A percentile compares a stretch with the other conserved stretches of the same genome.
These are phyloP conservation scores for Melampsora americana DNA, from an alignment of 1,284 basidiomycete species.

Conservation along the genomic window DNA sequence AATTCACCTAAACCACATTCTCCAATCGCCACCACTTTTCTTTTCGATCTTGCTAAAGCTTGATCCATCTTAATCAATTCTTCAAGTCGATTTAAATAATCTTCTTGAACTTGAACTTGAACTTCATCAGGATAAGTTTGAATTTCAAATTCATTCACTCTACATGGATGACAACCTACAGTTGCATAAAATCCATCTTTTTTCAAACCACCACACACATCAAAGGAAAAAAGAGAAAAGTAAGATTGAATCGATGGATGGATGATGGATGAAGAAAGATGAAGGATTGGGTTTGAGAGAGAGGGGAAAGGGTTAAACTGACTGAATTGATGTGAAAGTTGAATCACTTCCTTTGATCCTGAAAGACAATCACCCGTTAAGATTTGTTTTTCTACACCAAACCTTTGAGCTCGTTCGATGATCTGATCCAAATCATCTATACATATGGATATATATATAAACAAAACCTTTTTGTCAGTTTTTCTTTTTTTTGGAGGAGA, in stretches of 20 bases:
- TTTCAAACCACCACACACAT: neutral
- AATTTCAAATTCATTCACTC: slow-evolving; percentile 31
- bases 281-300: no score
- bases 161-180: slow-evolving; percentile 41
- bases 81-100: slow-evolving; percentile 24
- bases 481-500: no score
- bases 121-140: no score
- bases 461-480: no score
- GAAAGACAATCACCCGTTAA: slow-evolving; percentile 38
- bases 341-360: slow-evolving; percentile 26
- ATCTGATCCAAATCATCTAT: slow-evolving; percentile 28
- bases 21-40: slow-evolving; percentile 71
- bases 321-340: neutral
- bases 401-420: slow-evolving; percentile 7
- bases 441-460: no score
- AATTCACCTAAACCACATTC: slow-evolving; percentile 71
- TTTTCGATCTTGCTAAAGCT: neutral
- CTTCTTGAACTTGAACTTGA: no score
- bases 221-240: no score
- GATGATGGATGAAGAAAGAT: no score
- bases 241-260: no score
- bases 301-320: no score
- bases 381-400: slow-evolving; percentile 36
- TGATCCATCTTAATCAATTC: slow-evolving; percentile 21
- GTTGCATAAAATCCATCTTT: slow-evolving; percentile 32